Conservation (phyloP, 164 flowering plant genomes). For the Magnolia sinica region DNA sequence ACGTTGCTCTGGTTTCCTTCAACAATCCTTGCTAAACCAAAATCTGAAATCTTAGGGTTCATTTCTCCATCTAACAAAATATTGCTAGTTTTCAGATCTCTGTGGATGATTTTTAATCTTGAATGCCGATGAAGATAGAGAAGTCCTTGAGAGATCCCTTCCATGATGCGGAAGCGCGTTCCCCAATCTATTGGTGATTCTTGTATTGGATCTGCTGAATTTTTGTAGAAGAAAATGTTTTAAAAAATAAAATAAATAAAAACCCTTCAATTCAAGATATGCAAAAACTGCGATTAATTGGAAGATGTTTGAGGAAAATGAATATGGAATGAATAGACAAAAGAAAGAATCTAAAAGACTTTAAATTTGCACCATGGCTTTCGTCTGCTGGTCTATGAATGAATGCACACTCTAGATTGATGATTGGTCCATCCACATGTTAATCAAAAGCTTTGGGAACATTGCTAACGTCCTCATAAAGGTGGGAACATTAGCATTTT, state of each 20-base stretch:
- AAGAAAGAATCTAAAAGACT: too few relatives aligned
- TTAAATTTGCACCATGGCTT: too few relatives aligned
- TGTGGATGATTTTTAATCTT: slow-evolving; percentile 42
- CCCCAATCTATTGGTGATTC: slow-evolving; percentile 18
- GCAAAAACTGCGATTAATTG: too few relatives aligned
- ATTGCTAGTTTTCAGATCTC: slow-evolving; percentile 60
- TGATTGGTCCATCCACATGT: too few relatives aligned
- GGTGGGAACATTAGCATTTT: too few relatives aligned
- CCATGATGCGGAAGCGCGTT: slow-evolving; percentile 22
- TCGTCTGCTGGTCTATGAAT: too few relatives aligned
- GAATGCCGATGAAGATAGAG: slow-evolving; percentile 61
- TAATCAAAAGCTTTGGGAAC: too few relatives aligned
- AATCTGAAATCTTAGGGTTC: slow-evolving; percentile 51
- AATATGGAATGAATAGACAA: too few relatives aligned
- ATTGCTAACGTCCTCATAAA: too few relatives aligned
- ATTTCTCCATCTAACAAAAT: slow-evolving; percentile 44
- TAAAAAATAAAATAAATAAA: too few relatives aligned
- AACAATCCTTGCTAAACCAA: slow-evolving; percentile 58
- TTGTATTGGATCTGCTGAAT: neutral
- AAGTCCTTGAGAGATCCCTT: slow-evolving; percentile 52
- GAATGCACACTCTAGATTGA: too few relatives aligned
- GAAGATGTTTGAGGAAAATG: neutral
- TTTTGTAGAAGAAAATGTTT: too few relatives aligned
- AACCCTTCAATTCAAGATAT: neutral
- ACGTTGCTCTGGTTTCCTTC: slow-evolving; percentile 21